Evolutionary conservation across 768 basidiomycete genomes (phyloP).

Genomic region (Hygrocybe coccinea): DNA sequence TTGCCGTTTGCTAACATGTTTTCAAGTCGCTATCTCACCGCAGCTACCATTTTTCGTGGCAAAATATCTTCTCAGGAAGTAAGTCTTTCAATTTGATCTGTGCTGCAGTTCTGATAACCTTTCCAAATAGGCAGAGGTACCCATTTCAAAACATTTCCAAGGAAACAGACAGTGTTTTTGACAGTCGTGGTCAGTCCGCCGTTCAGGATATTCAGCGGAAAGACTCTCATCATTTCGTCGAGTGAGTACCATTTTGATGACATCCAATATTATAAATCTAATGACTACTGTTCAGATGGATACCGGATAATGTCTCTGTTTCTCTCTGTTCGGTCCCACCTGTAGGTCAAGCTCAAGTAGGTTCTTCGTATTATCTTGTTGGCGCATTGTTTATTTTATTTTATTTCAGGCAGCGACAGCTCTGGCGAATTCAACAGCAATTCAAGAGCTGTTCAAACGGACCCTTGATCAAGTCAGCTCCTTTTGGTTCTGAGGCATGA

Average conservation of each 20-base stretch:
- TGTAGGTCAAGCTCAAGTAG: constrained; percentile 66
- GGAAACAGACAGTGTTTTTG: neutral
- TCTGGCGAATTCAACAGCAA: constrained; percentile 73
- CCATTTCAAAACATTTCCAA: constrained; percentile 5
- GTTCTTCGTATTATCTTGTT: constrained; percentile 15
- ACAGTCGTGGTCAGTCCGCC: constrained; percentile 44
- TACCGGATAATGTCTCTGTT: constrained; percentile 85
- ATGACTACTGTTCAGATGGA: constrained; percentile 53
- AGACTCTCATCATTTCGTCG: constrained; percentile 72
- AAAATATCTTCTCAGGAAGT: constrained; percentile 78
- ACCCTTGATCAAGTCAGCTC: constrained; percentile 52
- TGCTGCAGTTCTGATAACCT: constrained; percentile 32
- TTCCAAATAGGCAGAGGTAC: constrained; percentile 48
- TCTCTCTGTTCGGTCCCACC: constrained; percentile 80
- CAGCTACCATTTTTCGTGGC: constrained; percentile 84
- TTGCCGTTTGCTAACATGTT: neutral
- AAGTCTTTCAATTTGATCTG: constrained; percentile 26
- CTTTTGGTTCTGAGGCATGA: neutral
- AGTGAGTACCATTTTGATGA: constrained; percentile 45
- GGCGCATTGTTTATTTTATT: constrained; percentile 10
- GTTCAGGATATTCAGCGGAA: constrained; percentile 71
- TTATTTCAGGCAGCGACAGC: constrained; percentile 56
- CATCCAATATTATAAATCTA: neutral
- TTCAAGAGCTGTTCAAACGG: constrained; percentile 82
- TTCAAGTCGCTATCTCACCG: constrained; percentile 75